These are phyloP conservation scores for Diversispora eburnea DNA, from an alignment of 192 early-diverging fungal species.

Conservation along the genomic window DNA sequence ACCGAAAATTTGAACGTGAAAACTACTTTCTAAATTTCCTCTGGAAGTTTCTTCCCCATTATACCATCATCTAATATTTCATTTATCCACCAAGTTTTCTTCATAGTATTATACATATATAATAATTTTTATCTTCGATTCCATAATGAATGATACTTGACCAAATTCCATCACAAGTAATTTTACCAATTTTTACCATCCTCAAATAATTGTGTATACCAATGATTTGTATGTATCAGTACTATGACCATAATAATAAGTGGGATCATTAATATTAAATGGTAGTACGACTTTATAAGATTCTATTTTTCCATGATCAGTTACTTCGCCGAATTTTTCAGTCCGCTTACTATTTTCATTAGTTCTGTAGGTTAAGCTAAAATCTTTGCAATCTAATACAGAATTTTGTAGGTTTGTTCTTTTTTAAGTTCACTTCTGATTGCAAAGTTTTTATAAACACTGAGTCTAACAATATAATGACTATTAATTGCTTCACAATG, in stretches of 20 bases:
- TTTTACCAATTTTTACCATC: background rate
- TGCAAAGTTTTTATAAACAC: no score
- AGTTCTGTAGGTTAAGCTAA: no score
- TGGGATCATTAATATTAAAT: background rate
- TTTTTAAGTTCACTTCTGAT: no score
- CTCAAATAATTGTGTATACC: background rate
- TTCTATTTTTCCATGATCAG: background rate
- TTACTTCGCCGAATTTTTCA: no score
- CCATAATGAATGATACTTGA: background rate
- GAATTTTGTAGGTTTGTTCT: no score
- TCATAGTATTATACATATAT: background rate
- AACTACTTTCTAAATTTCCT: background rate
- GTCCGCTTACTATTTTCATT: no score
- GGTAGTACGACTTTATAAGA: background rate
- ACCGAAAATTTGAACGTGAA: background rate
- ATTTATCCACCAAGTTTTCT: background rate
- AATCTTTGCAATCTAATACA: no score
- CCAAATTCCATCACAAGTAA: background rate
- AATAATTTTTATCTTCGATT: conserved; percentile 2
- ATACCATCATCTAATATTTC: background rate
- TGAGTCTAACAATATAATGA: no score
- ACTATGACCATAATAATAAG: conserved; percentile 12
- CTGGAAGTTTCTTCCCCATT: background rate
- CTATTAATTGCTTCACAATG: no score
- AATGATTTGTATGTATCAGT: background rate